A percentile compares a stretch with the other conserved stretches of the same genome.
These are phyloP conservation scores for Symbiodinium pilosum DNA, from an alignment of 73 alveolate species.

Conservation along the genomic window DNA sequence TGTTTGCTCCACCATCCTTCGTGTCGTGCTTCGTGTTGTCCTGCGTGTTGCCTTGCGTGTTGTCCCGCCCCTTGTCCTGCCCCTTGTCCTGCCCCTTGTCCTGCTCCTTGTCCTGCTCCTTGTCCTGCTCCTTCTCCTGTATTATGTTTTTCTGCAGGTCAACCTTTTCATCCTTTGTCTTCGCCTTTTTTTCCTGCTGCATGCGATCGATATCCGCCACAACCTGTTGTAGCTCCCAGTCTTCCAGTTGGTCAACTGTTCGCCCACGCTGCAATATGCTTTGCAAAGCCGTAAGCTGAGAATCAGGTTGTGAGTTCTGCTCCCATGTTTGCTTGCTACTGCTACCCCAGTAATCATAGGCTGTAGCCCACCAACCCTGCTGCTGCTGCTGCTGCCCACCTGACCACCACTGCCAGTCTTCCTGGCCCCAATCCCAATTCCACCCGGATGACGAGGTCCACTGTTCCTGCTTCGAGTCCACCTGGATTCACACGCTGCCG, in stretches of 20 bases:
- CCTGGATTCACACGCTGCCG: too few species aligned
- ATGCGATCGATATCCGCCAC: background rate
- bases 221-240: background rate
- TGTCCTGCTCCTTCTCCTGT: background rate
- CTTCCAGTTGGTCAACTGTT: background rate
- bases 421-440: too few species aligned
- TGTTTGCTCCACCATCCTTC: too few species aligned
- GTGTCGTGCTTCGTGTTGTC: background rate
- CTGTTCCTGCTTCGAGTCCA: too few species aligned
- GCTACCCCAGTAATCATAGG: too few species aligned
- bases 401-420: too few species aligned
- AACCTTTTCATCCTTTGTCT: background rate
- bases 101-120: background rate
- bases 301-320: too few species aligned
- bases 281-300: background rate
- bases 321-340: too few species aligned
- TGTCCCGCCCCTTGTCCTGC: background rate
- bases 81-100: background rate
- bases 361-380: too few species aligned
- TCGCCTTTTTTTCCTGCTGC: background rate
- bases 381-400: too few species aligned
- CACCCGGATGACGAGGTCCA: too few species aligned
- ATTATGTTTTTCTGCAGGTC: background rate
- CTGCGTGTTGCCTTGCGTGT: background rate
- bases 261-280: background rate